A percentile compares a stretch with the other conserved stretches of the same genome.
These are phyloP conservation scores for Symbiodinium pilosum DNA, from an alignment of 73 alveolate genomes.

Conservation along the genomic window DNA sequence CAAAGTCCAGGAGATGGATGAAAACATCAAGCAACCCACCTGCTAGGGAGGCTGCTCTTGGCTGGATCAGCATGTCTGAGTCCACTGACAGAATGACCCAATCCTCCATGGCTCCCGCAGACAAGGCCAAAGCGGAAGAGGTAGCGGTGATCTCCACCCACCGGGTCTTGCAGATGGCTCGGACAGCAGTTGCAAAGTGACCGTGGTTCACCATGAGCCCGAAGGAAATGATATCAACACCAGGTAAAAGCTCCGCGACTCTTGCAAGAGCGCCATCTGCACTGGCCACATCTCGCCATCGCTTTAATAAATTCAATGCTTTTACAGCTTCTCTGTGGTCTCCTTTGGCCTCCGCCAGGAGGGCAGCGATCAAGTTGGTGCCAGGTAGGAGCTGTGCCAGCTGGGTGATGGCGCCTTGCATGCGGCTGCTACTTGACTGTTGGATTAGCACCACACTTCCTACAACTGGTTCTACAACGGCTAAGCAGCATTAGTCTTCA, in stretches of 20 bases:
- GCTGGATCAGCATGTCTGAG: constrained; percentile 59
- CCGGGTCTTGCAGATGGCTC: constrained; percentile 81
- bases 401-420: constrained; percentile 85
- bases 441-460: too few species aligned
- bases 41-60: constrained; percentile 72
- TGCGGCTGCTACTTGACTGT: too few species aligned
- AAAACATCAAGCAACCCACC: constrained; percentile 59
- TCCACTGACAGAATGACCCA: constrained; percentile 59
- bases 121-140: constrained; percentile 35
- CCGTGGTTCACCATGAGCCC: constrained; percentile 91
- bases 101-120: constrained; percentile 79
- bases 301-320: constrained; percentile 49
- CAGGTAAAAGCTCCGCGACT: constrained; percentile 69
- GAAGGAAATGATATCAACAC: constrained; percentile 76
- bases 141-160: constrained; percentile 78
- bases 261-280: constrained; percentile 92
- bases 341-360: constrained; percentile 71
- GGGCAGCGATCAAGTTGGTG: constrained; percentile 60
- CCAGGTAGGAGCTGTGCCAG: constrained; percentile 85
- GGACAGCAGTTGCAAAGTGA: constrained; percentile 81
- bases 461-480: too few species aligned
- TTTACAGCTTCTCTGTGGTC: constrained; percentile 65
- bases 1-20: constrained; percentile 57
- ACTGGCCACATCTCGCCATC: constrained; percentile 80
- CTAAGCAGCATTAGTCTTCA: too few species aligned